Evolutionary conservation across 768 basidiomycete species (phyloP), one percentile per base, ranked within the genome.

Genomic region (Nidula microcarpa): DNA sequence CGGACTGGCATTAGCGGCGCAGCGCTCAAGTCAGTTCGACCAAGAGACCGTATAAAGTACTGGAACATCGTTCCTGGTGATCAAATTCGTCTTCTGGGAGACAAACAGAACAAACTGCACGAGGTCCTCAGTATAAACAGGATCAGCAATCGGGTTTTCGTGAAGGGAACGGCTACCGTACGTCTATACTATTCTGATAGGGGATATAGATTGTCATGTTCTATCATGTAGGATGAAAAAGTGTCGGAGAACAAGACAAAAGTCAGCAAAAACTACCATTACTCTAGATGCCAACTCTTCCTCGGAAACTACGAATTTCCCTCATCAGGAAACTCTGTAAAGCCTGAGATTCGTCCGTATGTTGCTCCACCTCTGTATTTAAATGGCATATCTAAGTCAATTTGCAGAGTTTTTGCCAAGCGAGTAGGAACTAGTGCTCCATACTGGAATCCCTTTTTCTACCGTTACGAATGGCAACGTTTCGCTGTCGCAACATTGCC

Each of bases 1-100:
- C 73, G 76, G 49, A 63, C 62, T 55, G 70, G 73, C 11, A 76
- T 72, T 56, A 67, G 69, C 43, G 79, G 80, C 64, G 67, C 74
- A 57, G 65, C 68, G 54, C 56, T 76, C 51, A 88, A 87, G 64
- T 78, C 79, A 39, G 83, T 81, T 44, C 75, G 78, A 10, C 77
- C 81, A 9, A 75, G 77, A 53, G 86, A 91, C 61, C 77, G 91
- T 46, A 87, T 94, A 50, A 87, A 90, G 65, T 82, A 81, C 63
- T 94, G 91, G 91, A 94, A 93, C 63, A 80, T 94, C 55, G 86
- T 91, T 34, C 89, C 92, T 5, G 91, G 91, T 6, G 91, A 94
- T 71, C 80, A 78, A 51, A 82, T 94, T 62, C 80, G 86, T 48
- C 57, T 91, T 52, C 78, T 81, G 6, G 87, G 88, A 23, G 86